Evolutionary conservation across 169 alveolate genomes (phyloP), one percentile per base, ranked within the genome.

Genomic region (Cryptosporidium sp.): DNA sequence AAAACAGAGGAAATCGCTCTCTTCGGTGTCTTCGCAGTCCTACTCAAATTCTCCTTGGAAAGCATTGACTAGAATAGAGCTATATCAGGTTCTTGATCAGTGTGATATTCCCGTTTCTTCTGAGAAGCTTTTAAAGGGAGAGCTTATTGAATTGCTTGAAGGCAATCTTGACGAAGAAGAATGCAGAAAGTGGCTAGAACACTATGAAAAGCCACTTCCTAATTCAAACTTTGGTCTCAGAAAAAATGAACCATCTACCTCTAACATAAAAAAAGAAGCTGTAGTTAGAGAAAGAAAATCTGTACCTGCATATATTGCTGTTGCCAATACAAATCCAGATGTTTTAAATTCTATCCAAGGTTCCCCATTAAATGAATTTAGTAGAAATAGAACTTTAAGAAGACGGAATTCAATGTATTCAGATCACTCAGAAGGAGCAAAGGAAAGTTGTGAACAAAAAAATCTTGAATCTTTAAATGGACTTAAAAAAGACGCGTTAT

Each of bases 41-140:
- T 56, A 73, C 21, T 42, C 86, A 2, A 39, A 73, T 31, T 73
- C 86, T 29, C 86, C 86, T 9, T 73, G 86, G 86, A 73, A 73
- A 31, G 60, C 58, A 73, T 68, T 73, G 35, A 73, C 86, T 23
- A 53, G 86, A 35, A 45, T 56, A 23, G 86, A 73, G n/a, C 35
- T 73, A 21, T 73, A 56, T 42, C 67, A 58, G 29, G 86, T 73
- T 21, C 52, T 73, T n/a, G 86, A 73, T 60, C n/a, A 60, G 1
- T 56, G 71, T 35, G 71, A 73, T 52, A 73, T 73, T 9, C 52
- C 71, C 3, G 58, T 73, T 56, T 56, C 86, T 18, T 73, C 86
- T 0, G 86, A 73, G 7, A 73, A 73, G 16, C 53, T 73, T 16
- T 56, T 73, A 10, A 73, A 73, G 26, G 86, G 72, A 52, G 86